These are phyloP conservation scores for Plasmodium vivax DNA, from an alignment of 169 alveolate species.

Conservation along the genomic window DNA sequence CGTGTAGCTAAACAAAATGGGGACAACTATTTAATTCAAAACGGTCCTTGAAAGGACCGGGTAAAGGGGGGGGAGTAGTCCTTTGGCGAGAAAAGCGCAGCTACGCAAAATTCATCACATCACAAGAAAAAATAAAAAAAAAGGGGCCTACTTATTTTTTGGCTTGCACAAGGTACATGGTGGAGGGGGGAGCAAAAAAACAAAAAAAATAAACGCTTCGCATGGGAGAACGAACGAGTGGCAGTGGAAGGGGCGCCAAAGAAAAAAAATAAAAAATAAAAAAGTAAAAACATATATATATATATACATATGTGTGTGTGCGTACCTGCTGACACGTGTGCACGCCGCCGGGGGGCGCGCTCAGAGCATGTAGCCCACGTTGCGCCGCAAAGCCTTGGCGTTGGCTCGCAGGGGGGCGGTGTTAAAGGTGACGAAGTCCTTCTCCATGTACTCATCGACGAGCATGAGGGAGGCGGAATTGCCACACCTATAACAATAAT, in stretches of 20 bases:
- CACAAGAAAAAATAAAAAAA: neutral
- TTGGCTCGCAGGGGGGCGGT: conserved; percentile 88
- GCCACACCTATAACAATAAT: conserved; percentile 96
- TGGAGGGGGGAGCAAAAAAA: neutral
- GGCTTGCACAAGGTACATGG: neutral
- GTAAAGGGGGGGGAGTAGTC: neutral
- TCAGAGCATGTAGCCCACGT: conserved; percentile 49
- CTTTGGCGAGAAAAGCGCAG: neutral
- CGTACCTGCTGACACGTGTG: neutral
- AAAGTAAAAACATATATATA: too few species aligned
- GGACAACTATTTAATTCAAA: neutral
- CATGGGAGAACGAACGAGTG: neutral
- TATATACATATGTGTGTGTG: neutral
- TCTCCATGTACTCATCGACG: conserved; percentile 94
- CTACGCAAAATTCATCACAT: neutral
- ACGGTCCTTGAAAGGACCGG: neutral
- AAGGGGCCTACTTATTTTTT: neutral
- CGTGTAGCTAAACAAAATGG: neutral
- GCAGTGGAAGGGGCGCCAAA: neutral
- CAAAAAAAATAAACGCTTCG: neutral
- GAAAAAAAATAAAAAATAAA: neutral
- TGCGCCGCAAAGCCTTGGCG: conserved; percentile 46
- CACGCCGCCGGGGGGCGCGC: neutral
- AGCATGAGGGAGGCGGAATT: conserved; percentile 96
- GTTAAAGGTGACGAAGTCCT: conserved; percentile 88